Percentiles rank a stretch among this genome's conserved stretches.
phyloP scores from a whole-genome alignment of 2,329 filamentous ascomycete genomes.

The Zymoseptoria crescenta region DNA sequence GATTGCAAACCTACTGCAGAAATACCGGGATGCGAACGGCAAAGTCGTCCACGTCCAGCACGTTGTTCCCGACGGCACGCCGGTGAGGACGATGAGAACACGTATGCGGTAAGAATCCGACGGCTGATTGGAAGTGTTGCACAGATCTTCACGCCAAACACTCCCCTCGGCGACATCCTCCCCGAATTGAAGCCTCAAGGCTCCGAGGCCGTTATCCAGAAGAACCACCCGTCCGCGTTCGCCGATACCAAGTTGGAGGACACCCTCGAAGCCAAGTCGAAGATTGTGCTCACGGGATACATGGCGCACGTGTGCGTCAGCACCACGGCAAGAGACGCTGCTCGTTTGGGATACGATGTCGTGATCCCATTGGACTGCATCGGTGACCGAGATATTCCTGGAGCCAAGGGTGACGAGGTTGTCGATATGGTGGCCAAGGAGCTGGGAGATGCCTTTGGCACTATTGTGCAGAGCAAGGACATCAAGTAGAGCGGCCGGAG shows the following conservation, averaged over 20 bases:
- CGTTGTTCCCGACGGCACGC: constrained; percentile 51
- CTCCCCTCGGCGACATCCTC: constrained; percentile 53
- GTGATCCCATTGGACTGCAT: constrained; percentile 54
- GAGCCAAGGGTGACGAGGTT: constrained; percentile 49
- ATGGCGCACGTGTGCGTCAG: constrained; percentile 61
- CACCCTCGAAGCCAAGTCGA: constrained; percentile 46
- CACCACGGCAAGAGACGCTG: constrained; percentile 54
- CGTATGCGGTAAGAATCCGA: too few species aligned
- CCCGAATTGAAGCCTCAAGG: constrained; percentile 48
- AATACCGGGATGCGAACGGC: constrained; percentile 49
- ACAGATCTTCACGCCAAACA: constrained; percentile 57
- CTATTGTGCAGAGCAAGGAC: constrained; percentile 46
- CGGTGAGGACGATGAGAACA: constrained; percentile 18
- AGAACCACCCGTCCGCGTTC: constrained; percentile 53
- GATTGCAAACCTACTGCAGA: constrained; percentile 50
- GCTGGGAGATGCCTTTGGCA: constrained; percentile 56
- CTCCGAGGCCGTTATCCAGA: constrained; percentile 51
- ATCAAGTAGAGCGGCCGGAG: constrained; percentile 31
- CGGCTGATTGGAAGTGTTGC: not conserved
- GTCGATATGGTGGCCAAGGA: constrained; percentile 49
- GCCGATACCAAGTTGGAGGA: constrained; percentile 52
- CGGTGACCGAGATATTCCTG: constrained; percentile 60
- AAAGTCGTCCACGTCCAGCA: constrained; percentile 58
- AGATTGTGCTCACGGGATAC: constrained; percentile 55
- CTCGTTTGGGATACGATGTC: constrained; percentile 56